These are phyloP conservation scores for Botrytis deweyae DNA, from an alignment of 2,329 filamentous ascomycete genomes.

Conservation along the genomic window DNA sequence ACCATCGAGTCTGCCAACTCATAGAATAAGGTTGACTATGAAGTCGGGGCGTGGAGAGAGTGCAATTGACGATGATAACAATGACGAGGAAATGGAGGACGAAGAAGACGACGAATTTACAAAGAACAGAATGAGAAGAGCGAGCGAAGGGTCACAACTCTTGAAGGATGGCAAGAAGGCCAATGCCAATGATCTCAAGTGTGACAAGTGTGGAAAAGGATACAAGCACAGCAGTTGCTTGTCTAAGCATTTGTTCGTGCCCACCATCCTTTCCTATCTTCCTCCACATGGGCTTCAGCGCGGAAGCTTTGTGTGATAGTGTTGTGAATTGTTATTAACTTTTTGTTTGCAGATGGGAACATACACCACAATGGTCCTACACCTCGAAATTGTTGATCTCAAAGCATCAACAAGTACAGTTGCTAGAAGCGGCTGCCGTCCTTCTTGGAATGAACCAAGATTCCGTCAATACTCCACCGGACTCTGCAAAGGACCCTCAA, in stretches of 20 bases:
- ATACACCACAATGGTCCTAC: conserved; percentile 95
- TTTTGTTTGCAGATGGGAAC: conserved; percentile 80
- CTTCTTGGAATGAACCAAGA: conserved; percentile 83
- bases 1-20: conserved; percentile 66
- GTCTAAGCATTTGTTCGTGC: conserved; percentile 99
- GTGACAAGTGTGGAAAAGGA: conserved; percentile 97
- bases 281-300: conserved; percentile 42
- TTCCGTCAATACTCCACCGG: conserved; percentile 57
- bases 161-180: conserved; percentile 77
- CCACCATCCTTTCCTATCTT: conserved; percentile 51
- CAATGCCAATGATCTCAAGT: conserved; percentile 83
- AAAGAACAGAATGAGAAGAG: conserved; percentile 55
- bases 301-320: conserved; percentile 42
- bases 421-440: conserved; percentile 95
- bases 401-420: conserved; percentile 98
- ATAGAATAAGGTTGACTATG: conserved; percentile 49
- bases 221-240: conserved; percentile 99
- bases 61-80: conserved; percentile 68
- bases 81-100: conserved; percentile 56
- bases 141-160: conserved; percentile 84
- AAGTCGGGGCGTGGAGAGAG: conserved; percentile 55
- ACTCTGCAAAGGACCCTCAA: conserved; percentile 64
- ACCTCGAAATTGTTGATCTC: conserved; percentile 98
- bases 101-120: conserved; percentile 44
- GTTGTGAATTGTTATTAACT: conserved; percentile 39